Conservation (phyloP, 106 monocot species). For the Vanilla planifolia region DNA sequence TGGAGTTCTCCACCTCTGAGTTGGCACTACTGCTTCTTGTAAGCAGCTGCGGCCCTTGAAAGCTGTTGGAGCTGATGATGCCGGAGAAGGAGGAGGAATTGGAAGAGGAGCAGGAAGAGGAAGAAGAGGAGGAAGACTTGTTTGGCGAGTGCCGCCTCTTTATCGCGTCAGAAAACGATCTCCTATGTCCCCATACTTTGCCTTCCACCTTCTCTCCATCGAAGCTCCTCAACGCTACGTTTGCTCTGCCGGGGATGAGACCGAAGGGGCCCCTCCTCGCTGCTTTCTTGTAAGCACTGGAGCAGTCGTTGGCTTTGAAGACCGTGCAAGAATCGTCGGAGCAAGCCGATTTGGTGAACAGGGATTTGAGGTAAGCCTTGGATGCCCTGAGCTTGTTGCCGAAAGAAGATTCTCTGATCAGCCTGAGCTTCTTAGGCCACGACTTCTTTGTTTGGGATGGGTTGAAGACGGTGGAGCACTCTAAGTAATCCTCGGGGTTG, state of each 20-base stretch:
- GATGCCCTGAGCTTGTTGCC: constrained; percentile 60
- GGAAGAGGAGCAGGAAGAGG: constrained; percentile 41
- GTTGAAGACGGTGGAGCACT: no score
- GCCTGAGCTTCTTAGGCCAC: constrained; percentile 61
- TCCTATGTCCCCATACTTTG: constrained; percentile 30
- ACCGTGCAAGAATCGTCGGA: constrained; percentile 22
- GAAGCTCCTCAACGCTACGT: neutral
- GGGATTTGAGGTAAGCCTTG: constrained; percentile 58
- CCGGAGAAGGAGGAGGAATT: constrained; percentile 50
- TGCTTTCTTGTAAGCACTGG: constrained; percentile 11
- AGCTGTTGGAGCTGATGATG: constrained; percentile 15
- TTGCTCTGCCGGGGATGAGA: constrained; percentile 15
- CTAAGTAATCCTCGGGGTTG: constrained; percentile 46
- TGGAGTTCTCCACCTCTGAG: constrained; percentile 72
- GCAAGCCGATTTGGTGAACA: constrained; percentile 39
- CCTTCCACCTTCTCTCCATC: constrained; percentile 15
- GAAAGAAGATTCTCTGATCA: constrained; percentile 39
- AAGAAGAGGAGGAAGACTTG: constrained; percentile 32
- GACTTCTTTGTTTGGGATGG: constrained; percentile 26
- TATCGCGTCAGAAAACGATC: constrained; percentile 57
- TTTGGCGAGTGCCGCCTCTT: constrained; percentile 16
- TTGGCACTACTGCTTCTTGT: constrained; percentile 39
- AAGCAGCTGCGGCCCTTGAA: constrained; percentile 11
- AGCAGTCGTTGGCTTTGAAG: constrained; percentile 23
- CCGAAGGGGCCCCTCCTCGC: constrained; percentile 34